A percentile compares a stretch with the other conserved stretches of the same genome.
Conservation (phyloP, 2,329 filamentous ascomycete species). For the Pyrenophora tritici-repentis region DNA sequence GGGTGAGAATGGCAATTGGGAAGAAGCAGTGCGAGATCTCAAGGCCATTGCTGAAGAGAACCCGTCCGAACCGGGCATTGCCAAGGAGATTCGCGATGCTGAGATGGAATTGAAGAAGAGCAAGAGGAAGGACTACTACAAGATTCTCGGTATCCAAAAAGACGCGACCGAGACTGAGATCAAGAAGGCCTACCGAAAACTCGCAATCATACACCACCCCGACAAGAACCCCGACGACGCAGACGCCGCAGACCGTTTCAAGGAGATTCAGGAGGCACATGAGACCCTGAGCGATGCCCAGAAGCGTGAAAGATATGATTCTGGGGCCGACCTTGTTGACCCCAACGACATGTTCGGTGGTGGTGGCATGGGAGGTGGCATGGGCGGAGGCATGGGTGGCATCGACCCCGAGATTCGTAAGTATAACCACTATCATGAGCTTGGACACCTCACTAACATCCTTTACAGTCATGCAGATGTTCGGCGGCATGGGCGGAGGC, state of each 20-base stretch:
- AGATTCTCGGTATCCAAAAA: slow-evolving; percentile 89
- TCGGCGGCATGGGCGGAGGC: slow-evolving; percentile 56
- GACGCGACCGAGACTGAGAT: slow-evolving; percentile 82
- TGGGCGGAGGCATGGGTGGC: slow-evolving; percentile 60
- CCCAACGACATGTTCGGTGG: slow-evolving; percentile 82
- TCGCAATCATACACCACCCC: slow-evolving; percentile 92
- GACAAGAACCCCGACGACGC: slow-evolving; percentile 95
- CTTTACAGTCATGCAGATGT: slow-evolving; percentile 45
- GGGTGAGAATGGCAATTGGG: slow-evolving; percentile 85
- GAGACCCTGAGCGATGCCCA: slow-evolving; percentile 93
- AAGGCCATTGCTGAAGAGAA: slow-evolving; percentile 84
- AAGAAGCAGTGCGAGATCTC: slow-evolving; percentile 85
- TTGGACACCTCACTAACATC: slow-evolving; percentile 6
- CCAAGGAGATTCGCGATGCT: slow-evolving; percentile 84
- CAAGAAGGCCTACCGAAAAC: slow-evolving; percentile 95
- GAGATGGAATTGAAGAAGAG: slow-evolving; percentile 98
- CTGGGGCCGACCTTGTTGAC: slow-evolving; percentile 87
- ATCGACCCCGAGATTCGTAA: slow-evolving; percentile 45
- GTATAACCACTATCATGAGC: slow-evolving; percentile 4
- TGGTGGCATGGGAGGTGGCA: slow-evolving; percentile 38
- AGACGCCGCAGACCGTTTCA: slow-evolving; percentile 87
- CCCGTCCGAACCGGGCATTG: slow-evolving; percentile 77
- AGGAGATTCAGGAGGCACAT: slow-evolving; percentile 96
- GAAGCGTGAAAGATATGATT: slow-evolving; percentile 91
- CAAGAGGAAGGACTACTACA: slow-evolving; percentile 97